These are phyloP conservation scores for Drechslerella stenobrocha DNA, from an alignment of 2,329 filamentous ascomycete species.

Conservation along the genomic window DNA sequence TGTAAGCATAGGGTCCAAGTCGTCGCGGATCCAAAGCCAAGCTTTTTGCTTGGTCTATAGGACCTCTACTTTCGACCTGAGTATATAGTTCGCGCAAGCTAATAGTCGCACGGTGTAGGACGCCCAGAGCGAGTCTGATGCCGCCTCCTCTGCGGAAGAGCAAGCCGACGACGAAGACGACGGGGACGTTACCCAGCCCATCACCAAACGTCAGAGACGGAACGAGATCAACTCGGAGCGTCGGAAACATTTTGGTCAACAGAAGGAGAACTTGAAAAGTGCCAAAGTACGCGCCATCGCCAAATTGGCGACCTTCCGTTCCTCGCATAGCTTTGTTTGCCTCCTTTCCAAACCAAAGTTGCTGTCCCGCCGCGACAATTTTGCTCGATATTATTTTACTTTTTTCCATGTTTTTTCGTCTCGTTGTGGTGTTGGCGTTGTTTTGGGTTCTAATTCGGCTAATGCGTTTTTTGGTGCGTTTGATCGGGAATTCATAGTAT, in stretches of 20 bases:
- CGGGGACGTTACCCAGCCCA: constrained; percentile 68
- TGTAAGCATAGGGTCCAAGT: constrained; percentile 43
- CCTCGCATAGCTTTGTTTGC: constrained; percentile 21
- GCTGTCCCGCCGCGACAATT: constrained; percentile 42
- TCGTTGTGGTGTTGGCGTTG: constrained; percentile 40
- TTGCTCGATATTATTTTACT: constrained; percentile 34
- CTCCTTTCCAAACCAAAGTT: constrained; percentile 30
- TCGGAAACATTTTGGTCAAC: constrained; percentile 90
- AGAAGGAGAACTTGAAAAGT: constrained; percentile 87
- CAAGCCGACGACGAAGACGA: constrained; percentile 51
- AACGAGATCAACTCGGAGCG: constrained; percentile 81
- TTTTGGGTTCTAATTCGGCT: constrained; percentile 45
- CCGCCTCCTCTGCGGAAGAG: constrained; percentile 33
- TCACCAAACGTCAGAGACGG: constrained; percentile 81
- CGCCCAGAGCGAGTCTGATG: constrained; percentile 28
- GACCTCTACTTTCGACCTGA: constrained; percentile 12
- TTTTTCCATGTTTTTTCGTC: constrained; percentile 48
- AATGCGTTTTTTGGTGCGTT: constrained; percentile 39
- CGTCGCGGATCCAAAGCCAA: constrained; percentile 9
- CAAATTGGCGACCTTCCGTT: background rate
- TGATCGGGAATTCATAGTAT: constrained; percentile 50
- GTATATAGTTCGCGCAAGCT: constrained; percentile 21
- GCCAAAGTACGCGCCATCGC: constrained; percentile 70
- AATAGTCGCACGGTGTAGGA: constrained; percentile 38
- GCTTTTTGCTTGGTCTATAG: constrained; percentile 9